phyloP scores from a whole-genome alignment of 306 rosid genomes.

The Quercus gilva region DNA sequence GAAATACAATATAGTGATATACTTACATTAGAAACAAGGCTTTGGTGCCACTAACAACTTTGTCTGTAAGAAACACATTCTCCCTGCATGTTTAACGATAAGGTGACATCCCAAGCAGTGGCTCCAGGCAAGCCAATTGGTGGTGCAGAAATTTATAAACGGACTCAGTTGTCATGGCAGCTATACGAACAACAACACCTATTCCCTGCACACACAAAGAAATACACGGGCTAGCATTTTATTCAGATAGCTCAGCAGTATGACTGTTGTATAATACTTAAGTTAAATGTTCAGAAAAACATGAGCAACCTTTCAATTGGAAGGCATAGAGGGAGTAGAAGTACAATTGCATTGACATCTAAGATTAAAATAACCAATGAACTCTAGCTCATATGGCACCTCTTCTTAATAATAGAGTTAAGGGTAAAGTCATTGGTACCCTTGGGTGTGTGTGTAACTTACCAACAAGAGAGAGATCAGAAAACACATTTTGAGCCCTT shows the following conservation, averaged over 20 bases:
- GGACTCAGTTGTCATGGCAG: slow-evolving; percentile 81
- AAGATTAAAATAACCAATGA: neutral
- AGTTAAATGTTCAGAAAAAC: neutral
- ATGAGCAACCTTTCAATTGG: neutral
- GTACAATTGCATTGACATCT: neutral
- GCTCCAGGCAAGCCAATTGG: slow-evolving; percentile 72
- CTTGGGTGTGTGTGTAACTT: neutral
- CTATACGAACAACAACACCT: slow-evolving; percentile 78
- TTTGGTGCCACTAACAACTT: neutral
- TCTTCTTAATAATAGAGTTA: neutral
- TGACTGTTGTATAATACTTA: neutral
- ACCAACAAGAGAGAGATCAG: neutral
- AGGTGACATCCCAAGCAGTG: slow-evolving; percentile 70
- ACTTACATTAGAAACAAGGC: neutral
- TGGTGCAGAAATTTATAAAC: slow-evolving; percentile 69
- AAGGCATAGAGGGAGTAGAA: neutral
- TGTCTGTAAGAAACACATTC: neutral
- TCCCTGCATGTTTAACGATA: slow-evolving; percentile 39
- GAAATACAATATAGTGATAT: neutral
- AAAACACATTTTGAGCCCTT: neutral
- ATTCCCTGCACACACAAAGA: slow-evolving; percentile 44
- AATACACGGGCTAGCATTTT: neutral
- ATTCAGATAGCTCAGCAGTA: slow-evolving; percentile 9
- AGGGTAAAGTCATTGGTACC: neutral
- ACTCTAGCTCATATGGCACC: neutral